A percentile compares a stretch with the other conserved stretches of the same genome.
Conservation (phyloP, 352 stramenopile species). For the Globisporangium solare region DNA sequence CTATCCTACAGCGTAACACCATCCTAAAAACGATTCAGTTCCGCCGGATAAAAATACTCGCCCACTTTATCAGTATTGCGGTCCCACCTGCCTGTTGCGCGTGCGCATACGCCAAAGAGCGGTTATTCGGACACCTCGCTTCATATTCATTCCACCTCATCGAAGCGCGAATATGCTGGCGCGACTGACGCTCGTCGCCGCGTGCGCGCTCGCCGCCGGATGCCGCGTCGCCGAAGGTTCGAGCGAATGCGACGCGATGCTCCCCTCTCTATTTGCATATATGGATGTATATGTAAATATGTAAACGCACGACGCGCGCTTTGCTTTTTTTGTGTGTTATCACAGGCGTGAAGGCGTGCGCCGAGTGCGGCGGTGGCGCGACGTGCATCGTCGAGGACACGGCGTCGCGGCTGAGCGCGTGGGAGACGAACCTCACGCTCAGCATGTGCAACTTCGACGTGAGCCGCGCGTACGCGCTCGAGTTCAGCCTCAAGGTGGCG, state of each 20-base stretch:
- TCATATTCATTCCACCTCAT: no score
- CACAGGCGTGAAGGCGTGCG: conserved; percentile 37
- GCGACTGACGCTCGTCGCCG: background rate
- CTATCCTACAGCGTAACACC: no score
- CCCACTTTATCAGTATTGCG: no score
- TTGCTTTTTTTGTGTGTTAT: background rate
- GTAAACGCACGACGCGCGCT: background rate
- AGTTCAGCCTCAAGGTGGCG: conserved; percentile 40
- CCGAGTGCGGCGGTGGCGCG: conserved; percentile 37
- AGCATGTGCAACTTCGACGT: conserved; percentile 71
- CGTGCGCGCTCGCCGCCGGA: background rate
- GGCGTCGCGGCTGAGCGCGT: conserved; percentile 26
- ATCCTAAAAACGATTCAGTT: no score
- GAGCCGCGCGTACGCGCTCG: conserved; percentile 25
- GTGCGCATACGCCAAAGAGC: background rate
- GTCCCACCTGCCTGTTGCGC: no score
- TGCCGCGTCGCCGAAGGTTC: conserved; percentile 10
- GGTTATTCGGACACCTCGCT: background rate
- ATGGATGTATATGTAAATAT: background rate
- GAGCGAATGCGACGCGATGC: no score
- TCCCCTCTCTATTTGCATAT: background rate
- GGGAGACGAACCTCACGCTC: conserved; percentile 35
- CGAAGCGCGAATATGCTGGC: background rate
- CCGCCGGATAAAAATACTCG: no score
- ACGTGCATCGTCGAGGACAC: conserved; percentile 57